Percentiles rank a stretch among this genome's conserved stretches.
Evolutionary conservation across 805 yeast species (phyloP).

Genomic region (Candida germanica): DNA sequence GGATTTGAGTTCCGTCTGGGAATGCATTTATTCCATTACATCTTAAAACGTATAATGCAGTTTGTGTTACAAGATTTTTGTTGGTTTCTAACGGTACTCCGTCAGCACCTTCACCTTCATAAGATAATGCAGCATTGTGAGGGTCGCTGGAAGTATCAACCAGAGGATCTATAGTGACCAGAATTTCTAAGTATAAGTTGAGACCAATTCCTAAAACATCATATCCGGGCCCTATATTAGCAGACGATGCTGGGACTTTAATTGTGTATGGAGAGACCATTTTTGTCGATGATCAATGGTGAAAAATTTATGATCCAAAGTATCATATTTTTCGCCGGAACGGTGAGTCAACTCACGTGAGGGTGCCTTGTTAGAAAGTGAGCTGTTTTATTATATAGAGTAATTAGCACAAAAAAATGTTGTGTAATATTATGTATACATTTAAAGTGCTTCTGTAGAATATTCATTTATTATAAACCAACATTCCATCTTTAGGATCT

Average conservation of each 20-base stretch:
- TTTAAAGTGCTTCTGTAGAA: no score
- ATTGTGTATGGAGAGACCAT: conserved; percentile 34
- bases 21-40: conserved; percentile 73
- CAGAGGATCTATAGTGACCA: conserved; percentile 59
- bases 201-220: conserved; percentile 94
- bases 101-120: conserved; percentile 78
- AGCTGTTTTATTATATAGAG: no score
- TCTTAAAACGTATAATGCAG: conserved; percentile 87
- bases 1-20: conserved; percentile 80
- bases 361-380: no score
- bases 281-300: no score
- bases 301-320: no score
- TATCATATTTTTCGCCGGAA: no score
- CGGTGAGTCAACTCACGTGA: no score
- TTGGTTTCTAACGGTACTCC: conserved; percentile 77
- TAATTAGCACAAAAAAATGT: no score
- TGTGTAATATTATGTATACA: no score
- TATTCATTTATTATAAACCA: no score
- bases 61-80: conserved; percentile 82
- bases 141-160: conserved; percentile 52
- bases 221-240: conserved; percentile 98
- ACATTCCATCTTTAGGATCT: no score
- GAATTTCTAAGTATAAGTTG: conserved; percentile 65
- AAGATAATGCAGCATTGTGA: conserved; percentile 64
- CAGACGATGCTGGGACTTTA: conserved; percentile 93